These are phyloP conservation scores for Colletotrichum trifolii DNA, from an alignment of 2,329 filamentous ascomycete genomes.

Conservation along the genomic window DNA sequence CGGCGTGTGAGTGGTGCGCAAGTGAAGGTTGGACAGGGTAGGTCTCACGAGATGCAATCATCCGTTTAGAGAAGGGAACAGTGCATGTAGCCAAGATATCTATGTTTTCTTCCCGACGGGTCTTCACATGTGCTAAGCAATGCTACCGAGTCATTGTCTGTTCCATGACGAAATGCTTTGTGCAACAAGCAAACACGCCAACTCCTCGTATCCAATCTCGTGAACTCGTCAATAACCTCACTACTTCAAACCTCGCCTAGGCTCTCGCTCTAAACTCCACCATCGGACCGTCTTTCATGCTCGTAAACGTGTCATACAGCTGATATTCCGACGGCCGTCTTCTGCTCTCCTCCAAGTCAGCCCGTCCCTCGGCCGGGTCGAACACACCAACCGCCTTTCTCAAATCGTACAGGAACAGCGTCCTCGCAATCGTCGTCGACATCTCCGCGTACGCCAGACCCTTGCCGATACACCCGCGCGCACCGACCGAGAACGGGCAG, in stretches of 20 bases:
- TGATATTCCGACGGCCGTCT: slow-evolving; percentile 72
- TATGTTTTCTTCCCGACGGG: not conserved
- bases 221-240: not conserved
- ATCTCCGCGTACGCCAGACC: slow-evolving; percentile 75
- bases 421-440: slow-evolving; percentile 69
- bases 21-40: slow-evolving; percentile 26
- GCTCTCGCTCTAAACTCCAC: slow-evolving; percentile 66
- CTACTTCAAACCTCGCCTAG: slow-evolving; percentile 5
- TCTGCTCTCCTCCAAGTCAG: slow-evolving; percentile 63
- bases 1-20: slow-evolving; percentile 31
- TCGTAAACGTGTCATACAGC: slow-evolving; percentile 78
- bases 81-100: not conserved
- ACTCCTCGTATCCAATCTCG: not conserved
- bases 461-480: slow-evolving; percentile 79
- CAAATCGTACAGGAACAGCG: slow-evolving; percentile 72
- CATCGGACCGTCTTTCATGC: slow-evolving; percentile 76
- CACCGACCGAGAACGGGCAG: slow-evolving; percentile 78
- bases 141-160: not conserved
- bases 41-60: not conserved
- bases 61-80: not conserved
- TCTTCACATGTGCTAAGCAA: not conserved
- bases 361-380: slow-evolving; percentile 64
- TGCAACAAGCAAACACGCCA: not conserved
- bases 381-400: slow-evolving; percentile 59
- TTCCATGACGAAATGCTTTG: slow-evolving; percentile 26